These are phyloP conservation scores for Globisporangium apiculatum DNA, from an alignment of 352 stramenopile genomes.

Conservation along the genomic window DNA sequence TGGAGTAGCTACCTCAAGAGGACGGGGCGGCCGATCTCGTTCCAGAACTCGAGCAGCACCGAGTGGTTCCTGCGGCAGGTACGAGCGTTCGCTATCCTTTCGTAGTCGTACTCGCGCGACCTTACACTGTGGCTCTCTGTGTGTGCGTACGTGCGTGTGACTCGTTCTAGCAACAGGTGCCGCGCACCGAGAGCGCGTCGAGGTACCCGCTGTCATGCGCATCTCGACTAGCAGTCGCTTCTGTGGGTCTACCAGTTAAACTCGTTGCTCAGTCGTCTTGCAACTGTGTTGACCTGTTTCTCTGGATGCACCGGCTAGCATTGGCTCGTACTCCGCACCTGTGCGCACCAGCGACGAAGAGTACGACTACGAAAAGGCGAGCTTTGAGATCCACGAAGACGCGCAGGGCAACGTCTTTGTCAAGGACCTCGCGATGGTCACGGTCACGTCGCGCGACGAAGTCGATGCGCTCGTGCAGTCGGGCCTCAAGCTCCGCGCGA, in stretches of 20 bases:
- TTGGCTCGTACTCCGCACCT: constrained; percentile 38
- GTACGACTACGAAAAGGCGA: constrained; percentile 84
- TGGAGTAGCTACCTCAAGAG: constrained; percentile 62
- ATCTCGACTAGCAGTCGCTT: no score
- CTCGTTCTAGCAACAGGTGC: constrained; percentile 44
- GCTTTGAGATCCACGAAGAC: constrained; percentile 92
- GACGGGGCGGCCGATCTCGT: constrained; percentile 49
- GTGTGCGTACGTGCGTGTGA: constrained; percentile 1
- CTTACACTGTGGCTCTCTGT: not conserved
- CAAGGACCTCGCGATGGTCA: constrained; percentile 90
- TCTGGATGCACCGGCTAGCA: constrained; percentile 17
- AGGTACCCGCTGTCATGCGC: constrained; percentile 18
- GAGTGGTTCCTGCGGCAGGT: constrained; percentile 84
- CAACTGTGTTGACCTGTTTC: not conserved
- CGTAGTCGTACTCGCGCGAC: not conserved
- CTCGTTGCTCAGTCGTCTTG: no score
- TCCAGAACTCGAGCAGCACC: constrained; percentile 71
- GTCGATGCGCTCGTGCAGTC: constrained; percentile 80
- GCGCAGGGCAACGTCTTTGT: constrained; percentile 89
- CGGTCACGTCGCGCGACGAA: constrained; percentile 82
- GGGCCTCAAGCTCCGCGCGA: constrained; percentile 83
- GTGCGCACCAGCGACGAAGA: constrained; percentile 43
- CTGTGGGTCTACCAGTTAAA: no score
- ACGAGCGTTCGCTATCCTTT: not conserved
- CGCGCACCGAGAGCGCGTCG: constrained; percentile 52